Conservation (phyloP, 768 basidiomycete species). For the Baorangia bicolor region DNA sequence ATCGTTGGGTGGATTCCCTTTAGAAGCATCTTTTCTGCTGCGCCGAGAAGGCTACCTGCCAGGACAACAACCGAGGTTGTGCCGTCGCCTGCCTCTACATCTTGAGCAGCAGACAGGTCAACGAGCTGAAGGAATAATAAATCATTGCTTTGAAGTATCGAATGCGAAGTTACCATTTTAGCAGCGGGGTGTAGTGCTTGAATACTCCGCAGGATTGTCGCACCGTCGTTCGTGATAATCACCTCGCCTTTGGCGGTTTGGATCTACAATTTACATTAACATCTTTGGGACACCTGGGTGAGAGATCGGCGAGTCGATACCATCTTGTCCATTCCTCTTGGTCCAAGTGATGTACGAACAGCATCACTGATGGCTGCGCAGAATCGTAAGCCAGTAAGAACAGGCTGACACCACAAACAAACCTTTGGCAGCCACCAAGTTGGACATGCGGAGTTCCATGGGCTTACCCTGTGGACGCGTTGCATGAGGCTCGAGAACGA, state of each 20-base stretch:
- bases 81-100: constrained; percentile 97
- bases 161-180: constrained; percentile 69
- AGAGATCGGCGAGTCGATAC: constrained; percentile 41
- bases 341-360: constrained; percentile 93
- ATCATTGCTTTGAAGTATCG: not conserved
- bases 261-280: constrained; percentile 54
- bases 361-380: constrained; percentile 90
- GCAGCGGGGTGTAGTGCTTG: constrained; percentile 97
- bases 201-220: constrained; percentile 93
- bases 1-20: constrained; percentile 99
- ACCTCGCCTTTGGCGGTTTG: constrained; percentile 96
- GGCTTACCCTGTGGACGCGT: constrained; percentile 79
- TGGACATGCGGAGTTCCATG: constrained; percentile 95
- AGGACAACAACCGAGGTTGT: constrained; percentile 97
- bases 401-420: constrained; percentile 9
- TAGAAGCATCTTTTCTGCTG: constrained; percentile 93
- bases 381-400: constrained; percentile 4
- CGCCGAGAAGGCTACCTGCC: constrained; percentile 88
- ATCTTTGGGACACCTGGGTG: not conserved
- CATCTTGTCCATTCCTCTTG: constrained; percentile 99
- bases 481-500: constrained; percentile 7
- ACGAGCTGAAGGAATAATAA: constrained; percentile 63
- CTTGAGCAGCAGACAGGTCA: constrained; percentile 96
- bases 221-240: constrained; percentile 98
- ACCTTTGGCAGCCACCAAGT: constrained; percentile 98